Evolutionary conservation across 2,329 filamentous ascomycete genomes (phyloP).

Genomic region (Alternaria novae-zelandiae): DNA sequence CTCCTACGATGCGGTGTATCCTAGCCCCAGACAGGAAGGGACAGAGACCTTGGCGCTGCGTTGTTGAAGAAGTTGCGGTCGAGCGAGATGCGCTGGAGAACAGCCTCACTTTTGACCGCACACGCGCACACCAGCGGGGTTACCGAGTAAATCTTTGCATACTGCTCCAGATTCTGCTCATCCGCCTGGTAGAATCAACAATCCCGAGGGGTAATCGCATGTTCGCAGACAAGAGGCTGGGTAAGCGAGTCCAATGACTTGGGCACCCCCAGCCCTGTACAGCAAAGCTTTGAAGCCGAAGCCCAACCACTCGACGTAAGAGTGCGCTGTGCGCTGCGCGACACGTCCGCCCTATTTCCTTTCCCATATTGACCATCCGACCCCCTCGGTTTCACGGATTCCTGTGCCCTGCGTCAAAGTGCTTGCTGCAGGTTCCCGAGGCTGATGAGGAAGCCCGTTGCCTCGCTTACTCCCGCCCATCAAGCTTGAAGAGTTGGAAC

Average conservation of each 20-base stretch:
- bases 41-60: conserved; percentile 17
- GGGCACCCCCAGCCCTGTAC: conserved; percentile 26
- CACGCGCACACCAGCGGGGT: background rate
- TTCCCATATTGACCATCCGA: conserved; percentile 11
- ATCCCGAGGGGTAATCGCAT: conserved; percentile 14
- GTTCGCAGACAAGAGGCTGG: conserved; percentile 28
- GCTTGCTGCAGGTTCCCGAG: conserved; percentile 19
- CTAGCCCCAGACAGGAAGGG: conserved; percentile 14
- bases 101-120: conserved; percentile 18
- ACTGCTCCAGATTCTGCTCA: background rate
- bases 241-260: conserved; percentile 34
- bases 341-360: conserved; percentile 14
- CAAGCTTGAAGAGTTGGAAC: conserved; percentile 5
- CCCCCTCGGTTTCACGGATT: conserved; percentile 1
- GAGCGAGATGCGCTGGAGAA: conserved; percentile 14
- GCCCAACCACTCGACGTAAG: conserved; percentile 37
- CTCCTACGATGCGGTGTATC: conserved; percentile 17
- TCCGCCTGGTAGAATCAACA: conserved; percentile 2
- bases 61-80: conserved; percentile 26
- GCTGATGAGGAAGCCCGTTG: conserved; percentile 11
- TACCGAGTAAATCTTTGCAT: conserved; percentile 2
- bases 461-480: conserved; percentile 17
- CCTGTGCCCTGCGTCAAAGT: conserved; percentile 21
- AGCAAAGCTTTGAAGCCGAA: conserved; percentile 25
- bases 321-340: conserved; percentile 25